These are phyloP conservation scores for Lunasporangiospora selenospora DNA, from an alignment of 192 early-diverging fungal genomes.

Conservation along the genomic window DNA sequence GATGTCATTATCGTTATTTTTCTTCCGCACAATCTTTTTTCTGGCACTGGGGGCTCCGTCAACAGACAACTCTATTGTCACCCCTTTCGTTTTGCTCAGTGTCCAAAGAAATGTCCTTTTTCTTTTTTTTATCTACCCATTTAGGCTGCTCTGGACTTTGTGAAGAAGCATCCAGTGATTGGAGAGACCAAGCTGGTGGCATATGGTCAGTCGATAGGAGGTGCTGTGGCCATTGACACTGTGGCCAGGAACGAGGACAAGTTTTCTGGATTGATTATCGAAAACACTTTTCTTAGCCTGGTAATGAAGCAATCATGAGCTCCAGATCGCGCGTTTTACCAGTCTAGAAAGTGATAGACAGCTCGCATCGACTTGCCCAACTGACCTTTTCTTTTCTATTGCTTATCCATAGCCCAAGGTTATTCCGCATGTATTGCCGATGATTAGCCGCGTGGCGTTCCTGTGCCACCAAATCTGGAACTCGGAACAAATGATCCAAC, in stretches of 20 bases:
- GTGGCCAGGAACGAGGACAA: constrained; percentile 78
- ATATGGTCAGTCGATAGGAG: constrained; percentile 97
- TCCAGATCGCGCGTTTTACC: no score
- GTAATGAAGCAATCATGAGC: constrained; percentile 49
- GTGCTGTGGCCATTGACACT: constrained; percentile 92
- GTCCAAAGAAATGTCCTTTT: background rate
- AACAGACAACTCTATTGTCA: no score
- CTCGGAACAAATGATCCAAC: constrained; percentile 74
- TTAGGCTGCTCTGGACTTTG: constrained; percentile 84
- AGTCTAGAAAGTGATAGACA: no score
- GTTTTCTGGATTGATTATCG: constrained; percentile 86
- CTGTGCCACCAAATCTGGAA: constrained; percentile 92
- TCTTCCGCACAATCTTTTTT: no score
- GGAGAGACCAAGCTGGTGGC: constrained; percentile 81
- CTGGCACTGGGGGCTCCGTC: no score
- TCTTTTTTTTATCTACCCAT: background rate
- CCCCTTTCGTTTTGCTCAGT: background rate
- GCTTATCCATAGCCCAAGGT: constrained; percentile 71
- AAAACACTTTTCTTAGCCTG: constrained; percentile 94
- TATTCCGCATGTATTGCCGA: constrained; percentile 85
- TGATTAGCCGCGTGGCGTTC: constrained; percentile 74
- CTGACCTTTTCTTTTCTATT: constrained; percentile 2
- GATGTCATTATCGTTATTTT: constrained; percentile 1
- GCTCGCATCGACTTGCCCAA: background rate
- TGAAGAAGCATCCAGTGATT: constrained; percentile 76